These are phyloP conservation scores for Xylaria sp. DNA, from an alignment of 2,329 filamentous ascomycete genomes.

Conservation along the genomic window DNA sequence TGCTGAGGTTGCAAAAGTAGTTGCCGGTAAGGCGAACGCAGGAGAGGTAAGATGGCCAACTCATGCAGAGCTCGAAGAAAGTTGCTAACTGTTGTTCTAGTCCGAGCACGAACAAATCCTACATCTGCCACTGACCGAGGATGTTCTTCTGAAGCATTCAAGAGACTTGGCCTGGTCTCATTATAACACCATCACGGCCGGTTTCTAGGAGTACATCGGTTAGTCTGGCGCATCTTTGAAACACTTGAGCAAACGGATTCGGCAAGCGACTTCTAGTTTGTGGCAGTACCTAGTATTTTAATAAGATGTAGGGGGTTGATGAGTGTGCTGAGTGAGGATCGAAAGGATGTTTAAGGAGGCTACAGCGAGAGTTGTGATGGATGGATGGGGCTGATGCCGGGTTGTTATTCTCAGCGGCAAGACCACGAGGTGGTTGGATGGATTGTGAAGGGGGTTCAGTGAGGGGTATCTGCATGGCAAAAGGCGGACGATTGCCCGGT, in stretches of 20 bases:
- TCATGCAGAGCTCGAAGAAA: background rate
- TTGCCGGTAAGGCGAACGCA: slow-evolving; percentile 28
- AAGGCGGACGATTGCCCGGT: no score
- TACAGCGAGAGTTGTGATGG: no score
- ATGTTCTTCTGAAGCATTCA: slow-evolving; percentile 32
- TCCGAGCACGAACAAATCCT: slow-evolving; percentile 31
- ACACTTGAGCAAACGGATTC: background rate
- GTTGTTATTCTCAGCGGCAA: no score
- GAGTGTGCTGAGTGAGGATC: background rate
- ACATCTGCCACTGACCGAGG: slow-evolving; percentile 32
- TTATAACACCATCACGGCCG: slow-evolving; percentile 29
- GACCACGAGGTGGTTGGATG: no score
- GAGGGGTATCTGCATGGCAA: no score
- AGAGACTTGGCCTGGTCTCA: slow-evolving; percentile 33
- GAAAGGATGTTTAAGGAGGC: background rate
- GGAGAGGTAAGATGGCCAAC: slow-evolving; percentile 27
- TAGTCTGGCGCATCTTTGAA: background rate
- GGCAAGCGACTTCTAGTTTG: background rate
- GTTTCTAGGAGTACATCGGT: slow-evolving; percentile 19
- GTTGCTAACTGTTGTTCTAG: slow-evolving; percentile 24
- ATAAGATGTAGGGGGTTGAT: background rate
- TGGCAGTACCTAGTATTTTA: background rate
- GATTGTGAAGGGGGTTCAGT: no score
- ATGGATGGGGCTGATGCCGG: no score
- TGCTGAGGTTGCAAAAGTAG: slow-evolving; percentile 32